Evolutionary conservation across 305 asterid genomes (phyloP).

Genomic region (Fraxinus nigra): DNA sequence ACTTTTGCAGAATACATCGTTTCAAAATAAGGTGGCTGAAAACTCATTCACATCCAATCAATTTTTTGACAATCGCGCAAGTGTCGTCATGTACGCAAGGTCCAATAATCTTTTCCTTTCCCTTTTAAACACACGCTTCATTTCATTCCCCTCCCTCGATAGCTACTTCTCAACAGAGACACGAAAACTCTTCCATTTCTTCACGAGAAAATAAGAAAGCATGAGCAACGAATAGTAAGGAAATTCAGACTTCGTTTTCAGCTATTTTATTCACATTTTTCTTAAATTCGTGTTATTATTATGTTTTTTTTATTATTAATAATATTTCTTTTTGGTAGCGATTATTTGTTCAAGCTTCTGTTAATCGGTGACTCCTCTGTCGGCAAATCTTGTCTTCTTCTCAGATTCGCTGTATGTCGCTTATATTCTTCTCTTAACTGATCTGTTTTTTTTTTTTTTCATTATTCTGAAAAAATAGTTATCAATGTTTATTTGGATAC

Average conservation of each 20-base stretch:
- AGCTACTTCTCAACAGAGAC: not conserved
- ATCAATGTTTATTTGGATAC: slow-evolving; percentile 8
- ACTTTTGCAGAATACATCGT: too few relatives aligned
- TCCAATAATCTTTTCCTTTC: not conserved
- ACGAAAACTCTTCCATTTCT: not conserved
- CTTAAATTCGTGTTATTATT: not conserved
- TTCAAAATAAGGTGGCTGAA: too few relatives aligned
- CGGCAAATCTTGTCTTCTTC: slow-evolving; percentile 91
- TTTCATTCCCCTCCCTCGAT: not conserved
- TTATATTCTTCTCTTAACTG: not conserved
- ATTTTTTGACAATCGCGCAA: not conserved
- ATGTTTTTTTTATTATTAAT: not conserved
- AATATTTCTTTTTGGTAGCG: slow-evolving; percentile 38
- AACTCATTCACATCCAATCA: too few relatives aligned
- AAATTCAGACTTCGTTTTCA: slow-evolving; percentile 5
- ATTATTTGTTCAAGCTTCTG: slow-evolving; percentile 91
- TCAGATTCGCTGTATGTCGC: slow-evolving; percentile 82
- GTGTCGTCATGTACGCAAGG: not conserved
- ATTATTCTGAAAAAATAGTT: not conserved
- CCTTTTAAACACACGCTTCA: slow-evolving; percentile 5
- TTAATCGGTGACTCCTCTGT: slow-evolving; percentile 93
- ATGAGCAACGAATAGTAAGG: slow-evolving; percentile 92
- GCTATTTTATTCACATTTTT: not conserved
- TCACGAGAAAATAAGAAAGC: not conserved
- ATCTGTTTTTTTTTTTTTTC: not conserved